Base-by-base conservation (phyloP, 176 grass and related monocot species). In the Pontederia paniculata region DNA sequence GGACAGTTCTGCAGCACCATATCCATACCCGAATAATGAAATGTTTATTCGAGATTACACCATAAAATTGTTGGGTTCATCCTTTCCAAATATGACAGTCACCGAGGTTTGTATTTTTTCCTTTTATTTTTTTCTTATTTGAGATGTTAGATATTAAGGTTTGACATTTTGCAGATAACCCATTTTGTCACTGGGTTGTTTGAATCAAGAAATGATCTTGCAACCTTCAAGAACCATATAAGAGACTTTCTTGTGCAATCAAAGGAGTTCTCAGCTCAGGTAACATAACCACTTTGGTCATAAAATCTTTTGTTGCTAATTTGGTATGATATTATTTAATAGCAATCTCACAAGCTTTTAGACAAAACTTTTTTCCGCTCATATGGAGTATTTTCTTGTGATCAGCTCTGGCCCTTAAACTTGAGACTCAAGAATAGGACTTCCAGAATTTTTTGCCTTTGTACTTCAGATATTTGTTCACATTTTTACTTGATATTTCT, bases 31-130 rank as follows among this genome's bases (percentile, higher is more conserved):
- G 16, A 86, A 94, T 47, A 99, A 99, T 66, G 75, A 70, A 21
- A 80, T 99, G 77, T 99, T 80, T 93, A 78, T 99, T 66, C 77
- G 87, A 54, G 94, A 99, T 59, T 93, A 90, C 75, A 99, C 94
- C 23, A 85, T 99, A 63, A 99, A 99, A 49, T 78, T 99, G 48
- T 67, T 99, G 57, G 87, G 83, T 46, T 57, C 94, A 46, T 99
- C 94, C n/a, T 99, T 99, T 82, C 94, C 94, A 64, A 99, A 99
- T 69, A 99, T 99, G 87, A 93, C 78, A 8, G 56, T 60, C 44
- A 31, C 62, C 15, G 94, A 99, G 94, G 94, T 93, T 77, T 2
- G 28, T 2, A 37, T 37, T 37, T 52, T 47, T 9, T 25, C 12
- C 0, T 14, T 52, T 2, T 56, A 13, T 22, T 25, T 18, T 23